A percentile compares a stretch with the other conserved stretches of the same genome.
phyloP scores from a whole-genome alignment of 163 green algal genomes.

The Trebouxiophyceae sp. region DNA sequence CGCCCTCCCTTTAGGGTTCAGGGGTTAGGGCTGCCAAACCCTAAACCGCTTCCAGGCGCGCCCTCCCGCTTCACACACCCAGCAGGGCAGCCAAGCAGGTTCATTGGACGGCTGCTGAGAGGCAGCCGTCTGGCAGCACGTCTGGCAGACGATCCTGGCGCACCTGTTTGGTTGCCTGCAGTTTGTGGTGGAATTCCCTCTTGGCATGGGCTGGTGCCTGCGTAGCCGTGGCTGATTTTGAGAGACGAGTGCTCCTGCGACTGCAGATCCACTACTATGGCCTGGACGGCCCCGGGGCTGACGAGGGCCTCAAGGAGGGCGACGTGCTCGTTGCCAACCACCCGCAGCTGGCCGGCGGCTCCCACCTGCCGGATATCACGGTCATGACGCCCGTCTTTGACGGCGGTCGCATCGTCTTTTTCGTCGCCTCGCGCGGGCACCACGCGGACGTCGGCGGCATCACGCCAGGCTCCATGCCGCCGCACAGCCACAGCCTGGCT shows the following conservation, averaged over 20 bases:
- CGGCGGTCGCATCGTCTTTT: conserved; percentile 50
- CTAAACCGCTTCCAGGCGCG: no score
- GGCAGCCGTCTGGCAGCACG: neutral
- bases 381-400: conserved; percentile 94
- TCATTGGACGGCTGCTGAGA: no score
- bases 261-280: conserved; percentile 46
- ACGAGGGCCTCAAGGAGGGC: conserved; percentile 59
- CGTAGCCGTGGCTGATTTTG: no score
- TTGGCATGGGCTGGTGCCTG: no score
- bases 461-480: conserved; percentile 86
- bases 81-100: no score
- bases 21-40: no score
- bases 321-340: conserved; percentile 90
- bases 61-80: no score
- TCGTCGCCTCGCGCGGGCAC: conserved; percentile 53
- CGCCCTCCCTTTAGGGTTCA: no score
- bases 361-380: conserved; percentile 97
- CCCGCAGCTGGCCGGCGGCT: conserved; percentile 84
- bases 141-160: no score
- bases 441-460: conserved; percentile 93
- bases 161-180: no score
- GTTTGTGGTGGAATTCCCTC: no score
- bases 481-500: conserved; percentile 63
- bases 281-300: conserved; percentile 33
- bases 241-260: no score